Conservation (phyloP, 1,284 basidiomycete species). For the Flammula alnicola region DNA sequence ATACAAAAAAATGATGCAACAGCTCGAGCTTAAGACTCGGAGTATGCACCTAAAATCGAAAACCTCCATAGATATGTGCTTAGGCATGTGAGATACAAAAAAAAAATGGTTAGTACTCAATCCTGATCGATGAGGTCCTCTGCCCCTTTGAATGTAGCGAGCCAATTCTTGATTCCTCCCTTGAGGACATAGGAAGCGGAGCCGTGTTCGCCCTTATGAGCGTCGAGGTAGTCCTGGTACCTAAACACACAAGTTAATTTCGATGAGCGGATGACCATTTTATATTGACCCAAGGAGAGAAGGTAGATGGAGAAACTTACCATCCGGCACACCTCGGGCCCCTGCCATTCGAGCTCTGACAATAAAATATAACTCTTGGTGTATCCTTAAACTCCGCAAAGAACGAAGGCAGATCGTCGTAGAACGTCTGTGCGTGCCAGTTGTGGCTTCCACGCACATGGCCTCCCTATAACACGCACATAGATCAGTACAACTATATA, state of each 20-base stretch:
- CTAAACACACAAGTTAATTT: too few species aligned
- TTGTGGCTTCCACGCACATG: slow-evolving; percentile 45
- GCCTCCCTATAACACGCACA: slow-evolving; percentile 35
- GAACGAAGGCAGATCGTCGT: slow-evolving; percentile 38
- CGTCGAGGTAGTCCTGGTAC: slow-evolving; percentile 30
- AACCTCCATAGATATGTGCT: too few species aligned
- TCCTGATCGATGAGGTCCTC: slow-evolving; percentile 24
- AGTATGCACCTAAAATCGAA: too few species aligned
- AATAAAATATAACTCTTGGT: slow-evolving; percentile 43
- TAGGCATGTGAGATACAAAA: too few species aligned
- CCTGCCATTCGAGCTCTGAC: slow-evolving; percentile 42
- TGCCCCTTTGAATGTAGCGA: slow-evolving; percentile 19
- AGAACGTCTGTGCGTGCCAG: slow-evolving; percentile 44
- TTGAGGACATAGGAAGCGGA: slow-evolving; percentile 25
- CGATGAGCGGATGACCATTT: too few species aligned
- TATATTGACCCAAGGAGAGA: slow-evolving; percentile 47
- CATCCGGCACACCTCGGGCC: slow-evolving; percentile 46
- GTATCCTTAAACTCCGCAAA: slow-evolving; percentile 38
- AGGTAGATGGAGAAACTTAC: slow-evolving; percentile 22
- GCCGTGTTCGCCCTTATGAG: slow-evolving; percentile 9
- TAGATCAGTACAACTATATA: too few species aligned
- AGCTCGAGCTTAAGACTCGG: too few species aligned
- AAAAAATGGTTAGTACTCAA: too few species aligned
- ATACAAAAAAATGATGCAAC: too few species aligned
- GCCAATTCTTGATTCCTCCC: slow-evolving; percentile 29